A percentile compares a stretch with the other conserved stretches of the same genome.
These are phyloP conservation scores for Eremomyces bilateralis DNA, from an alignment of 495 filamentous ascomycete genomes.

Conservation along the genomic window DNA sequence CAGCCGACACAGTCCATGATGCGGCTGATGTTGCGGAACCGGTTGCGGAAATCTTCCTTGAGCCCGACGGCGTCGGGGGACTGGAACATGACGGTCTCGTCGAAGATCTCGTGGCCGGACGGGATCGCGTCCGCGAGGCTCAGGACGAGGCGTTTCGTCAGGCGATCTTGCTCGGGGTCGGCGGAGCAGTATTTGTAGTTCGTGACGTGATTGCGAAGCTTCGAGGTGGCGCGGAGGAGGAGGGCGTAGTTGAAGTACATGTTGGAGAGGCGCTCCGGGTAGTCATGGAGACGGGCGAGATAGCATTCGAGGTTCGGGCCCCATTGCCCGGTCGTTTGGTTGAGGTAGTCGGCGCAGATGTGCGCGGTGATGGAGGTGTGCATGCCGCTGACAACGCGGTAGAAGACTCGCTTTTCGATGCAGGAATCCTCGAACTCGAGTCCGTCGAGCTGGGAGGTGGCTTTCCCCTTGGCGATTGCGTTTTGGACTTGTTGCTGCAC, in stretches of 20 bases:
- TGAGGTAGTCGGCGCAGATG: constrained; percentile 88
- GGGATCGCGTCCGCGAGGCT: constrained; percentile 45
- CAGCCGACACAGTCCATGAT: constrained; percentile 98
- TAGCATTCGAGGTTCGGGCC: constrained; percentile 83
- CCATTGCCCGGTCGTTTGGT: constrained; percentile 89
- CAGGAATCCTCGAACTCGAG: constrained; percentile 73
- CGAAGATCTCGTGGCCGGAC: constrained; percentile 57
- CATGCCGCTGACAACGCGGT: constrained; percentile 89
- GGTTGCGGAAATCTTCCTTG: constrained; percentile 93
- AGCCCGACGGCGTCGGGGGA: constrained; percentile 39
- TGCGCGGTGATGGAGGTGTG: constrained; percentile 92
- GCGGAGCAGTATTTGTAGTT: constrained; percentile 83
- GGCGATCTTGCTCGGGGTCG: constrained; percentile 52
- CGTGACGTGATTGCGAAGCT: constrained; percentile 66
- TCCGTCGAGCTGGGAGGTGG: constrained; percentile 23
- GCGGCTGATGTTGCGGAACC: constrained; percentile 86
- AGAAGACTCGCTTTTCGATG: constrained; percentile 92
- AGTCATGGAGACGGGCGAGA: constrained; percentile 53
- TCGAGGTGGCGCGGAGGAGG: constrained; percentile 69
- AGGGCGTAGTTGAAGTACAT: constrained; percentile 98
- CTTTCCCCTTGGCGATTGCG: constrained; percentile 18
- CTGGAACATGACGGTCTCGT: constrained; percentile 86
- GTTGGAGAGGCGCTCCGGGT: constrained; percentile 86
- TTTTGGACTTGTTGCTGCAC: constrained; percentile 45
- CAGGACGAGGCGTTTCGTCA: constrained; percentile 60